A percentile compares a stretch with the other conserved stretches of the same genome.
Evolutionary conservation across 805 yeast genomes (phyloP).

Genomic region (Suhomyces kilbournensis): DNA sequence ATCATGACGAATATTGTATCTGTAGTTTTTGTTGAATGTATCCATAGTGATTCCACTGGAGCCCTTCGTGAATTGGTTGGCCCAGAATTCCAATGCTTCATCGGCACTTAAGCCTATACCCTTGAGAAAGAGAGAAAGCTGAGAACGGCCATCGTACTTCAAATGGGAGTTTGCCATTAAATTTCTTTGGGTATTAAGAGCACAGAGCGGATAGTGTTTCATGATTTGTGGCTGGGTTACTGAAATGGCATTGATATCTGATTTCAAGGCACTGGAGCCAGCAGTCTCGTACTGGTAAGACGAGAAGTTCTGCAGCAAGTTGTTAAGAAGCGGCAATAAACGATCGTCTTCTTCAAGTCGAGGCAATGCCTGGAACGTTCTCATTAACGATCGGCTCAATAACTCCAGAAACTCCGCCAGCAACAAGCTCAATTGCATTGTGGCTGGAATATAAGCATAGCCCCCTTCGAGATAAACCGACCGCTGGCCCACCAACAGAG

Average conservation of each 20-base stretch:
- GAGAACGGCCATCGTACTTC: slow-evolving; percentile 80
- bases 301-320: slow-evolving; percentile 57
- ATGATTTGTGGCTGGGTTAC: slow-evolving; percentile 53
- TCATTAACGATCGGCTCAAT: slow-evolving; percentile 50
- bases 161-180: slow-evolving; percentile 65
- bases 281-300: slow-evolving; percentile 51
- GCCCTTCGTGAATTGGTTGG: slow-evolving; percentile 60
- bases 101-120: slow-evolving; percentile 86
- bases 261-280: slow-evolving; percentile 19
- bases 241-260: slow-evolving; percentile 57
- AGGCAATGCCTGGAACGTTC: slow-evolving; percentile 76
- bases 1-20: slow-evolving; percentile 81
- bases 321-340: slow-evolving; percentile 76
- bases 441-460: slow-evolving; percentile 78
- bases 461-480: slow-evolving; percentile 68
- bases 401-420: slow-evolving; percentile 61
- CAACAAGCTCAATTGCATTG: slow-evolving; percentile 70
- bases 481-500: slow-evolving; percentile 72
- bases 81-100: slow-evolving; percentile 87
- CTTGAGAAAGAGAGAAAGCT: slow-evolving; percentile 77
- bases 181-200: slow-evolving; percentile 61
- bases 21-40: slow-evolving; percentile 81
- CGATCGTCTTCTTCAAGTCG: slow-evolving; percentile 90
- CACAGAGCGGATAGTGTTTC: slow-evolving; percentile 81
- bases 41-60: slow-evolving; percentile 56